Percentiles rank a stretch among this genome's conserved stretches.
phyloP scores from a whole-genome alignment of 805 yeast genomes.

The Starmerella gropengiesseri region DNA sequence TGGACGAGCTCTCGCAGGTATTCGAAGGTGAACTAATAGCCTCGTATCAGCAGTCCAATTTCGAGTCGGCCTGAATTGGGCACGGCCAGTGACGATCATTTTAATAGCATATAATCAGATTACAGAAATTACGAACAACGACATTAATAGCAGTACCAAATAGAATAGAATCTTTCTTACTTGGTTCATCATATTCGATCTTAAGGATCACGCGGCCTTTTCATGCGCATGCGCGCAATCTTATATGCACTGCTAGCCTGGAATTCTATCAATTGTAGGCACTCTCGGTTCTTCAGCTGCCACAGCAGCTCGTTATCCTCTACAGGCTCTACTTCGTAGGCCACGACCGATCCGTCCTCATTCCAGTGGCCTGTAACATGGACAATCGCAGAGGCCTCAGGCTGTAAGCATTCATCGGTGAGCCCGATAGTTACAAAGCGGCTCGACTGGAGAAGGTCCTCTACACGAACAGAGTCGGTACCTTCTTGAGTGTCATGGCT shows the following conservation, averaged over 20 bases:
- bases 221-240: not conserved
- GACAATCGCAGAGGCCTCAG: not conserved
- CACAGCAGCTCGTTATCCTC: not conserved
- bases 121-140: too few species aligned
- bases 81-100: too few species aligned
- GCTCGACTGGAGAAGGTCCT: not conserved
- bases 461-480: not conserved
- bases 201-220: too few species aligned
- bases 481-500: not conserved
- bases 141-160: too few species aligned
- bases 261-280: not conserved
- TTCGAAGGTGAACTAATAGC: conserved; percentile 1
- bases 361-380: conserved; percentile 1
- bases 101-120: too few species aligned
- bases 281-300: not conserved
- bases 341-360: not conserved
- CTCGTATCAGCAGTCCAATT: too few species aligned
- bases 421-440: not conserved
- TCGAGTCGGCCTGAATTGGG: too few species aligned
- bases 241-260: conserved; percentile 2
- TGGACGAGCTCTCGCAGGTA: not conserved
- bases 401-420: not conserved
- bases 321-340: not conserved
- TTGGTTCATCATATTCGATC: too few species aligned
- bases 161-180: too few species aligned